Evolutionary conservation across 441 rosid species (phyloP), one percentile per base, ranked within the genome.

Genomic region (Pelargonium citronellum): DNA sequence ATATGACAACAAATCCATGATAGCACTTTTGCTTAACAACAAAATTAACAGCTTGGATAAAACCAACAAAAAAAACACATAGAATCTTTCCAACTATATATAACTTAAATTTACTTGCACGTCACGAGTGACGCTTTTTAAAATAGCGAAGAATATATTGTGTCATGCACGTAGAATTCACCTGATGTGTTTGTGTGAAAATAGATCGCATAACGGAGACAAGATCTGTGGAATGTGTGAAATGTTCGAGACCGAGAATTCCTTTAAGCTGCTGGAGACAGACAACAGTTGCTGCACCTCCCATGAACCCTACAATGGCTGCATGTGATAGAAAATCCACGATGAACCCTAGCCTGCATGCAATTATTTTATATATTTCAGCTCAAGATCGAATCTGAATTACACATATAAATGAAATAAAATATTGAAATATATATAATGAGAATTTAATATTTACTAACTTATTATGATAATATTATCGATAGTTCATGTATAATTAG

Each of bases 321-420:
- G 98, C 88, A 70, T 89, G 97, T n/a, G 98, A 87, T 73, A 93
- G 67, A 75, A 93, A 91, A 77, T 93, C 97, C 77, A 91, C 97
- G 73, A 93, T 65, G 64, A 93, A 80, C 39, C 97, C 97, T 73
- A 93, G 71, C 69, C 96, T 93, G 78, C 71, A 47, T 11, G 49
- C 8, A 43, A 43, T 43, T 43, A 43, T 7, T 6, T 7, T 6
- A 11, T 43, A 7, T 7, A 43, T 43, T 43, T 43, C 11, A 43
- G 1, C 47, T 11, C 1, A 1, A 11, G 5, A 11, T 43, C 11
- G 11, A 43, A 43, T 43, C 47, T 6, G 10, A 43, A 43, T 53
- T 6, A 16, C 4, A 4, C 16, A 5, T 16, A 16, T 6, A 13
- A 53, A 16, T 0, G 13, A 24, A 24, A 1, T 24, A 24, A 24